phyloP scores from a whole-genome alignment of 257 asterid species.

The Cynanchum wilfordii region DNA sequence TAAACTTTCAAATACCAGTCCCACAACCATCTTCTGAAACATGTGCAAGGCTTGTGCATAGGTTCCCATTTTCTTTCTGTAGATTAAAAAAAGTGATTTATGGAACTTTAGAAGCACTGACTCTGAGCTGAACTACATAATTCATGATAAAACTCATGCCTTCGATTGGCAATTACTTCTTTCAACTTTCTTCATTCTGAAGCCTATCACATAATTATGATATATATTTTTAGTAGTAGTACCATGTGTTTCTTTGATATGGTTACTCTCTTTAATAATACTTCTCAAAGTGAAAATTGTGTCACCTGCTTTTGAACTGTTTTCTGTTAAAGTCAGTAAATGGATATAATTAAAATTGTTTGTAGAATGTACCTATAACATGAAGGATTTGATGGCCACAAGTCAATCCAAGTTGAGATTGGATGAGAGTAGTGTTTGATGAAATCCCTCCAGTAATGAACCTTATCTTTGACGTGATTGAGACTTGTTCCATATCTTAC shows the following conservation, averaged over 20 bases:
- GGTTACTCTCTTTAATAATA: not conserved
- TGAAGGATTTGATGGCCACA: constrained; percentile 67
- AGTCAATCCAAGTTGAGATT: constrained; percentile 55
- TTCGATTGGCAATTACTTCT: not conserved
- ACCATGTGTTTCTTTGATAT: not conserved
- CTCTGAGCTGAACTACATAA: not conserved
- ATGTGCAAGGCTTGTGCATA: constrained; percentile 41
- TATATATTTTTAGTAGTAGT: not conserved
- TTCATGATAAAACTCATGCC: not conserved
- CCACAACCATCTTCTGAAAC: constrained; percentile 38
- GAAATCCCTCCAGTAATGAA: constrained; percentile 65
- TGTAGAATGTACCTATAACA: constrained; percentile 40
- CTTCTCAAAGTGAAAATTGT: not conserved
- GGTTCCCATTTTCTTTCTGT: constrained; percentile 52
- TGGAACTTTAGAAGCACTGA: not conserved
- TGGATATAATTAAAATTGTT: not conserved
- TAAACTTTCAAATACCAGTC: constrained; percentile 47
- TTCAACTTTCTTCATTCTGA: not conserved
- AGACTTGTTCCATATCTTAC: constrained; percentile 65
- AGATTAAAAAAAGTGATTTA: not conserved
- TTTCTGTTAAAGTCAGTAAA: not conserved
- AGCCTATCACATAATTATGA: not conserved
- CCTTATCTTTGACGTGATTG: constrained; percentile 42
- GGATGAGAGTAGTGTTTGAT: constrained; percentile 62
- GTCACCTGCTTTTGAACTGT: not conserved